Percentiles rank a stretch among this genome's conserved stretches.
These are phyloP conservation scores for Lithohypha guttulata DNA, from an alignment of 2,329 filamentous ascomycete species.

Conservation along the genomic window DNA sequence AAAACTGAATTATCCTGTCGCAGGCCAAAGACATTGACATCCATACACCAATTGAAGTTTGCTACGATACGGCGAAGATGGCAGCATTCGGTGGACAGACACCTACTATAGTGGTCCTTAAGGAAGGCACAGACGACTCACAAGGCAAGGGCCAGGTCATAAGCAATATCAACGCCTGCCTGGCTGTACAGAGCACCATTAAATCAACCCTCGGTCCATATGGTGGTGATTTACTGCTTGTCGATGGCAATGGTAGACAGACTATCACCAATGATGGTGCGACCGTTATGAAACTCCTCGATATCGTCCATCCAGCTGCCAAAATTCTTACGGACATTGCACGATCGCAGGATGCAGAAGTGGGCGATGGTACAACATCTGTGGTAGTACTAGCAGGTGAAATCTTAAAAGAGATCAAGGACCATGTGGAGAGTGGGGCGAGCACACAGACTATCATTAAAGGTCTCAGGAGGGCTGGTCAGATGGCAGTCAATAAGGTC, in stretches of 20 bases:
- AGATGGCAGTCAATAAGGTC: constrained; percentile 95
- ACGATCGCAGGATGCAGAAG: constrained; percentile 96
- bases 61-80: too few relatives aligned
- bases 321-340: constrained; percentile 97
- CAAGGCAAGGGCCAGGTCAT: constrained; percentile 95
- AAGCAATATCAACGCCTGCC: constrained; percentile 96
- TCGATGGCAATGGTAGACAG: constrained; percentile 88
- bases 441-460: constrained; percentile 98
- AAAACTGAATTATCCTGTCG: too few relatives aligned
- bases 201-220: constrained; percentile 94
- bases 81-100: constrained; percentile 87
- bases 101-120: constrained; percentile 94
- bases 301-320: constrained; percentile 95
- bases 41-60: too few relatives aligned
- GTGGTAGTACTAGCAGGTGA: constrained; percentile 96
- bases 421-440: constrained; percentile 91
- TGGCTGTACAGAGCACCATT: constrained; percentile 90
- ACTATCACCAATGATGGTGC: constrained; percentile 99
- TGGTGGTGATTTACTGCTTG: constrained; percentile 89
- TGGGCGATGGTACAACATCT: constrained; percentile 94
- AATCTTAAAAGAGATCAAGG: constrained; percentile 92
- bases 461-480: constrained; percentile 74
- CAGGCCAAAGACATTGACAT: too few relatives aligned
- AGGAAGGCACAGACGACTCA: constrained; percentile 94
- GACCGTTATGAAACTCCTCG: constrained; percentile 98